Conservation (phyloP, 2,329 filamentous ascomycete genomes). For the Cladosporium halotolerans region DNA sequence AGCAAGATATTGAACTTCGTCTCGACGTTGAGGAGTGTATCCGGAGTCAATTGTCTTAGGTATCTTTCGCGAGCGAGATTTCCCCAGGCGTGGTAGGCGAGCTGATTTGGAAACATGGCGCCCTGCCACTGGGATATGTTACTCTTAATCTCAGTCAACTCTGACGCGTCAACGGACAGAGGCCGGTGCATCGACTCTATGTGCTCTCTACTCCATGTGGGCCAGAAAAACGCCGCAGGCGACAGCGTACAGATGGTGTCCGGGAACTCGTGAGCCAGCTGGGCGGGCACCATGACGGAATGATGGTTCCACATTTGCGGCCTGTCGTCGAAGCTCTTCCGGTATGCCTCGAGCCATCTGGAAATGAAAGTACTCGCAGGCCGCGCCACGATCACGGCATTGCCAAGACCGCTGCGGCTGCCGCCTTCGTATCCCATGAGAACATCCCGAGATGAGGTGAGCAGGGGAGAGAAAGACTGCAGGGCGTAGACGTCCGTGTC, state of each 20-base stretch:
- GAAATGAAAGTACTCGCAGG: slow-evolving; percentile 13
- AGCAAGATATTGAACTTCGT: slow-evolving; percentile 2
- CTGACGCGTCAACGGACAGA: neutral
- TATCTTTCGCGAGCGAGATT: neutral
- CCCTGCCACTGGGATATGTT: slow-evolving; percentile 9
- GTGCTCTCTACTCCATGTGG: slow-evolving; percentile 12
- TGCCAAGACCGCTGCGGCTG: slow-evolving; percentile 15
- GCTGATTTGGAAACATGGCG: slow-evolving; percentile 15
- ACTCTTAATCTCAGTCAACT: neutral
- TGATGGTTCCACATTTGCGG: slow-evolving; percentile 14
- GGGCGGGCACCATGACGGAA: slow-evolving; percentile 12
- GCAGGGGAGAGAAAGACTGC: slow-evolving; percentile 12
- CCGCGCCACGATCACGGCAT: slow-evolving; percentile 15
- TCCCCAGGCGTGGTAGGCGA: slow-evolving; percentile 12
- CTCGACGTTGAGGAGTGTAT: neutral
- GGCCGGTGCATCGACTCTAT: slow-evolving; percentile 13
- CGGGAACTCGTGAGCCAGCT: slow-evolving; percentile 9
- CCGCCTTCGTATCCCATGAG: slow-evolving; percentile 18
- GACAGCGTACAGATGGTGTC: slow-evolving; percentile 14
- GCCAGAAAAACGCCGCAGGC: slow-evolving; percentile 15
- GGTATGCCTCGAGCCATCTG: slow-evolving; percentile 13
- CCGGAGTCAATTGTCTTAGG: neutral
- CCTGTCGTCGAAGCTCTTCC: slow-evolving; percentile 7
- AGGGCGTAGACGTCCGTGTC: slow-evolving; percentile 16
- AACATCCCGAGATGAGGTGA: slow-evolving; percentile 10